These are phyloP conservation scores for Aspergillus alliaceus DNA, from an alignment of 2,329 filamentous ascomycete genomes.

Conservation along the genomic window DNA sequence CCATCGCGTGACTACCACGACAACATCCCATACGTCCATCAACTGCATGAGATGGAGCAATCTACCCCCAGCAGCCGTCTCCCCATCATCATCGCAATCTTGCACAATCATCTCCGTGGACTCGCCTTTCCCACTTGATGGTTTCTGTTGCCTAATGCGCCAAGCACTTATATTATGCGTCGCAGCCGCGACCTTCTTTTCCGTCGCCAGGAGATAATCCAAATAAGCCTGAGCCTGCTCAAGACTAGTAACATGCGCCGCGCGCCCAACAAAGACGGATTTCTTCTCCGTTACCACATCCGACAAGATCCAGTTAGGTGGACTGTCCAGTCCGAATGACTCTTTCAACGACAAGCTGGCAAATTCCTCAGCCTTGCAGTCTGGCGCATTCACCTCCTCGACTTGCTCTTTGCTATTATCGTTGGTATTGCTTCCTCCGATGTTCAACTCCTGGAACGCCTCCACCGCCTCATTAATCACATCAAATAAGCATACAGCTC, in stretches of 20 bases:
- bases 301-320: conserved; percentile 71
- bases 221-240: conserved; percentile 70
- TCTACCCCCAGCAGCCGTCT: conserved; percentile 84
- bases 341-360: conserved; percentile 29
- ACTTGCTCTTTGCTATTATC: conserved; percentile 16
- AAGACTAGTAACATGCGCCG: conserved; percentile 67
- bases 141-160: conserved; percentile 63
- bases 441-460: conserved; percentile 56
- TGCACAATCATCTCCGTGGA: conserved; percentile 63
- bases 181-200: conserved; percentile 81
- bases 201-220: conserved; percentile 72
- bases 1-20: conserved; percentile 93
- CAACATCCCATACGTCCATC: conserved; percentile 89
- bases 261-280: conserved; percentile 82
- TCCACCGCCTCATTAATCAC: conserved; percentile 68
- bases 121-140: conserved; percentile 15
- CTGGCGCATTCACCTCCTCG: conserved; percentile 8
- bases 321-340: conserved; percentile 31
- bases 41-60: conserved; percentile 88
- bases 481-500: conserved; percentile 85
- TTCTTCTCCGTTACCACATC: conserved; percentile 76
- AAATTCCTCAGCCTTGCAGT: conserved; percentile 20
- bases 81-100: conserved; percentile 95
- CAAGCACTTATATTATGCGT: conserved; percentile 96
- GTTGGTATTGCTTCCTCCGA: conserved; percentile 23